A percentile compares a stretch with the other conserved stretches of the same genome.
Evolutionary conservation across 306 rosid species (phyloP).

Genomic region (barrel medic (Medicago truncatula)): MtrunA17r5.0-ANR NC_053044.1:3833001-3833500

Average conservation of each 20-base stretch:
- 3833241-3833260: constrained; percentile 46
- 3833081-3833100: constrained; percentile 40
- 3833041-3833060: constrained; percentile 45
- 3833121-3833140: constrained; percentile 48
- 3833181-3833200: constrained; percentile 44
- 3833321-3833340: constrained; percentile 43
- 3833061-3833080: constrained; percentile 42
- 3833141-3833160: constrained; percentile 44
- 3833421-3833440: constrained; percentile 34
- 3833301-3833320: constrained; percentile 46
- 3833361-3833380: constrained; percentile 48
- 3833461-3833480: constrained; percentile 47
- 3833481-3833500: constrained; percentile 41
- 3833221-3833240: constrained; percentile 41
- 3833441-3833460: constrained; percentile 47
- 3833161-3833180: constrained; percentile 46
- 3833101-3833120: constrained; percentile 46
- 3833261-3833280: constrained; percentile 35
- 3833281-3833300: constrained; percentile 36
- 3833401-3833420: constrained; percentile 29
- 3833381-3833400: constrained; percentile 39
- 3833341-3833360: constrained; percentile 48
- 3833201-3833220: constrained; percentile 44
- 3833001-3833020: constrained; percentile 34
- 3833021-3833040: constrained; percentile 42